Evolutionary conservation across 2,329 filamentous ascomycete genomes (phyloP).

Genomic region (Saccharata proteae): DNA sequence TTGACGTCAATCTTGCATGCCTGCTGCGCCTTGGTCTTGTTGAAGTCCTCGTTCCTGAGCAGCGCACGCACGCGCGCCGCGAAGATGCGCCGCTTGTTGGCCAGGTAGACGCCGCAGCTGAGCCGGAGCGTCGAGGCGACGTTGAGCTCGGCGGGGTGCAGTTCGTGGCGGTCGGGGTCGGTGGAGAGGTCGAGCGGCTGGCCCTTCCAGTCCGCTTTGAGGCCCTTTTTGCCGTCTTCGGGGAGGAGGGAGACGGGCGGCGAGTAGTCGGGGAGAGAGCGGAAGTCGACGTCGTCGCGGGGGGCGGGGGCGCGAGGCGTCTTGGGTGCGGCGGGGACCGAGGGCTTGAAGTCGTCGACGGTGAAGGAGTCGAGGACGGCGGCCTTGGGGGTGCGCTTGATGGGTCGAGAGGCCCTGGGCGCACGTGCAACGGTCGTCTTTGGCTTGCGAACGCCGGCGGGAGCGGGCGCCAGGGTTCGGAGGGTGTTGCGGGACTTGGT

Average conservation of each 20-base stretch:
- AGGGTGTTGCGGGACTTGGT: slow-evolving; percentile 23
- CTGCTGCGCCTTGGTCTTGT: slow-evolving; percentile 90
- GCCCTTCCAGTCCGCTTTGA: slow-evolving; percentile 84
- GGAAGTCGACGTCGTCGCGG: slow-evolving; percentile 73
- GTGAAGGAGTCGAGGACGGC: slow-evolving; percentile 22
- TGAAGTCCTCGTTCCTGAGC: slow-evolving; percentile 65
- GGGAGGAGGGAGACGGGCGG: slow-evolving; percentile 57
- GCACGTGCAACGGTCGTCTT: slow-evolving; percentile 22
- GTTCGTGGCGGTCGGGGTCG: slow-evolving; percentile 56
- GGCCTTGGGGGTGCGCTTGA: slow-evolving; percentile 22
- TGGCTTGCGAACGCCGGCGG: slow-evolving; percentile 19
- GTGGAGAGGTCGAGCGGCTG: slow-evolving; percentile 61
- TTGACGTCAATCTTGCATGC: slow-evolving; percentile 98
- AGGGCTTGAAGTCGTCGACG: slow-evolving; percentile 27
- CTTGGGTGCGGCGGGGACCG: slow-evolving; percentile 20
- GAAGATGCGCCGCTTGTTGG: slow-evolving; percentile 89
- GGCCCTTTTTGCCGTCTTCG: slow-evolving; percentile 44
- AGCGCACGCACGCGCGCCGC: slow-evolving; percentile 57
- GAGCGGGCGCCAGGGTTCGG: slow-evolving; percentile 26
- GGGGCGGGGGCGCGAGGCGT: slow-evolving; percentile 56
- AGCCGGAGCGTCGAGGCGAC: slow-evolving; percentile 71
- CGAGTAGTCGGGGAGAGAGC: slow-evolving; percentile 57
- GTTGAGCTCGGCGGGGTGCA: slow-evolving; percentile 66
- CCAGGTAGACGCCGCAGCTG: slow-evolving; percentile 78
- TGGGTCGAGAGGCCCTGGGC: slow-evolving; percentile 20